These are phyloP conservation scores for Fusarium burgessii DNA, from an alignment of 2,329 filamentous ascomycete species.

Conservation along the genomic window DNA sequence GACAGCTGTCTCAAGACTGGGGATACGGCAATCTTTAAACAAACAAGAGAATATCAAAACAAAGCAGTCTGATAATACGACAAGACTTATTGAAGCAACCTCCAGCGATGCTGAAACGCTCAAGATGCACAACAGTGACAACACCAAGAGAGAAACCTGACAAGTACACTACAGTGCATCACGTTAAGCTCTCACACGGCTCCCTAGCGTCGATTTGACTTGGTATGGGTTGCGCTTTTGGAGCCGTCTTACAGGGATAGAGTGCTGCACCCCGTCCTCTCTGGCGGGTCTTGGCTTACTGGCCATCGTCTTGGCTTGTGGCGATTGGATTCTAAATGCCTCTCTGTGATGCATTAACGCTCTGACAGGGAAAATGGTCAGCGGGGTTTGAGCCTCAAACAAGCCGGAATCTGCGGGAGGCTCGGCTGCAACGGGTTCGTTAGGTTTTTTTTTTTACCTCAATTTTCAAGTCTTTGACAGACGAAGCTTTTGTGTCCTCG, in stretches of 20 bases:
- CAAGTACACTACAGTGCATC: slow-evolving; percentile 34
- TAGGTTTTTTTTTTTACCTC: not conserved
- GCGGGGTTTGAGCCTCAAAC: slow-evolving; percentile 36
- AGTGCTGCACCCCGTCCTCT: slow-evolving; percentile 32
- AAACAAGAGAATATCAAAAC: slow-evolving; percentile 17
- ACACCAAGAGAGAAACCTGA: not conserved
- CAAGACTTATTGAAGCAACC: slow-evolving; percentile 26
- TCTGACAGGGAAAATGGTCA: slow-evolving; percentile 17
- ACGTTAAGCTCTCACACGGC: slow-evolving; percentile 26
- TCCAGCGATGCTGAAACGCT: slow-evolving; percentile 34
- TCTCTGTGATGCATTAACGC: slow-evolving; percentile 22
- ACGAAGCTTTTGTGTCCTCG: not conserved
- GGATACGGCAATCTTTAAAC: slow-evolving; percentile 8
- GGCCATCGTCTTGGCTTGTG: slow-evolving; percentile 32
- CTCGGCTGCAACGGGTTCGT: slow-evolving; percentile 35
- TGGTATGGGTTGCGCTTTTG: slow-evolving; percentile 21
- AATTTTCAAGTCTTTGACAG: not conserved
- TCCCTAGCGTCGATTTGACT: slow-evolving; percentile 37
- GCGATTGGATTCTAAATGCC: slow-evolving; percentile 40
- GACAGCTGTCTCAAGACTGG: slow-evolving; percentile 29
- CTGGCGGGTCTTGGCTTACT: slow-evolving; percentile 30
- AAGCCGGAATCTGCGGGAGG: slow-evolving; percentile 34
- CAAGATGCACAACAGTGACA: not conserved
- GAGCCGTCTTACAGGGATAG: slow-evolving; percentile 14
- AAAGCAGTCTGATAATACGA: slow-evolving; percentile 13